These are phyloP conservation scores for Schizopora paradoxa DNA, from an alignment of 1,284 basidiomycete genomes.

Conservation along the genomic window DNA sequence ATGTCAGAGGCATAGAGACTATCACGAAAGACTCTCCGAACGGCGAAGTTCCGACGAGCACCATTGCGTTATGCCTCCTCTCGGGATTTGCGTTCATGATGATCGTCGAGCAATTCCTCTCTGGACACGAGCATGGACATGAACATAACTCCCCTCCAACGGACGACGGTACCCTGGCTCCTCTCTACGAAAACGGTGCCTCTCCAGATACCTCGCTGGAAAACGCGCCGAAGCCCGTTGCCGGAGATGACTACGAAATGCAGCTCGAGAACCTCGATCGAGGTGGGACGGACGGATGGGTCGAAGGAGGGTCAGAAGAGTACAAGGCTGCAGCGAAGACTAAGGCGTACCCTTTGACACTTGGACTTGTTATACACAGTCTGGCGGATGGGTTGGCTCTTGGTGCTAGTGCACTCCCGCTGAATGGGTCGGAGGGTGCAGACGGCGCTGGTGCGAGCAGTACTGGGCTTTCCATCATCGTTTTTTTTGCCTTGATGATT, in stretches of 20 bases:
- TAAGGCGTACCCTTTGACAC: constrained; percentile 63
- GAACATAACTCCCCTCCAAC: constrained; percentile 19
- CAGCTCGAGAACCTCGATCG: constrained; percentile 7
- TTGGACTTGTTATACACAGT: constrained; percentile 83
- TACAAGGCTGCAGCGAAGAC: neutral
- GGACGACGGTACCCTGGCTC: constrained; percentile 19
- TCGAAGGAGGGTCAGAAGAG: constrained; percentile 20
- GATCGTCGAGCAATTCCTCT: constrained; percentile 58
- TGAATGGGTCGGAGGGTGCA: constrained; percentile 24
- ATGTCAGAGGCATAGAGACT: constrained; percentile 56
- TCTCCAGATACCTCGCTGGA: constrained; percentile 40
- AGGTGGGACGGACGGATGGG: constrained; percentile 17
- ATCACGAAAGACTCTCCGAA: constrained; percentile 36
- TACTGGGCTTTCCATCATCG: constrained; percentile 61
- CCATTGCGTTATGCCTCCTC: constrained; percentile 71
- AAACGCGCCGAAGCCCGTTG: constrained; percentile 28
- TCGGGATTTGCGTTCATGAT: constrained; percentile 85
- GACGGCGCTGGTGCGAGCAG: constrained; percentile 22
- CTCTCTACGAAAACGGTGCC: constrained; percentile 47
- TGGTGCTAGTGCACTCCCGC: constrained; percentile 63
- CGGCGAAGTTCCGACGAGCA: constrained; percentile 41
- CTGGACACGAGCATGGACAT: constrained; percentile 40
- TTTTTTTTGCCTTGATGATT: constrained; percentile 83
- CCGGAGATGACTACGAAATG: constrained; percentile 19
- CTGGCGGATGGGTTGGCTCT: constrained; percentile 88